phyloP scores from a whole-genome alignment of 345 rosid genomes.

The Eucalyptus dawsonii region DNA sequence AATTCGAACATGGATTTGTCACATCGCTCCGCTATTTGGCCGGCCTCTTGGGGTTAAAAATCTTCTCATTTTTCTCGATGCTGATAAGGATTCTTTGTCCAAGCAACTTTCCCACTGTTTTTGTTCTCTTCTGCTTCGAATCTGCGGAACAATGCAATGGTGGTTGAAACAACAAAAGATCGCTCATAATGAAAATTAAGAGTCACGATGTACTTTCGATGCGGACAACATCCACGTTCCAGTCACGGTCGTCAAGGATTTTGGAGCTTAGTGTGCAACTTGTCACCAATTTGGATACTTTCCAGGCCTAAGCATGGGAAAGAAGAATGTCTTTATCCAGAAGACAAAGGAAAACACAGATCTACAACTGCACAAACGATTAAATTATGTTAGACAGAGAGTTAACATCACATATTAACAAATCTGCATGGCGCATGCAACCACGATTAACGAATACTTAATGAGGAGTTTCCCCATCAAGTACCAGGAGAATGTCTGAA shows the following conservation, averaged over 20 bases:
- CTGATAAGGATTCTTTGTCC: neutral
- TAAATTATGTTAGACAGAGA: neutral
- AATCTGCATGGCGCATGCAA: neutral
- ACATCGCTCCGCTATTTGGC: neutral
- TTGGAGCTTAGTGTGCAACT: neutral
- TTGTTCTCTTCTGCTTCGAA: neutral
- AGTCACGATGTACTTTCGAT: neutral
- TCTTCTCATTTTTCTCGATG: neutral
- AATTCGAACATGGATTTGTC: neutral
- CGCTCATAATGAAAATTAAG: neutral
- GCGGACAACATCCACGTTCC: neutral
- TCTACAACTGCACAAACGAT: neutral
- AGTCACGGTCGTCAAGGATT: neutral
- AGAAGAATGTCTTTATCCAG: neutral
- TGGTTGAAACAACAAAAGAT: neutral
- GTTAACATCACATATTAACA: neutral
- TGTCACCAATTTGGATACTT: neutral
- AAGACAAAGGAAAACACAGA: neutral
- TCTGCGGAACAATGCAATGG: neutral
- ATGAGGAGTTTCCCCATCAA: neutral
- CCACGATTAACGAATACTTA: neutral
- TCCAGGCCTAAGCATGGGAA: neutral
- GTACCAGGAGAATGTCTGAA: neutral
- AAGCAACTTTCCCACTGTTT: neutral
- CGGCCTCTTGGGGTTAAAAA: neutral